Evolutionary conservation across 805 yeast species (phyloP), one percentile per base, ranked within the genome.

Genomic region (Kluyveromyces wickerhamii): DNA sequence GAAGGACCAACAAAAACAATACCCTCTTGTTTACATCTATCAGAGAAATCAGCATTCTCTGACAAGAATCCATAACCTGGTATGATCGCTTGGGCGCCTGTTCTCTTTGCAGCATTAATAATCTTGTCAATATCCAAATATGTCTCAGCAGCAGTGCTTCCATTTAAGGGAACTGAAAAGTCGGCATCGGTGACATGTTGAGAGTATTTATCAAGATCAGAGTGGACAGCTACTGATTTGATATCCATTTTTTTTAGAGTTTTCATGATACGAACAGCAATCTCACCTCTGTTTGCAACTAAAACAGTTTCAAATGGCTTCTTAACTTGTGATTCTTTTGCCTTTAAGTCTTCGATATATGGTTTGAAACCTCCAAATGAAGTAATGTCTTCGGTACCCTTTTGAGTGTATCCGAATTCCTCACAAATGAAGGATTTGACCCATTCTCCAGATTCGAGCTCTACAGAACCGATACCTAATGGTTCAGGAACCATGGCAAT

Each of bases 31-130:
- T 65, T 80, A 65, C 95, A 79, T 52, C 86, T 73, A 55, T 88
- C 96, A 30, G 96, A 83, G 54, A 89, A 89, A 38, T 85, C 96
- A 15, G 97, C 96, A 58, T 89, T 89, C 62, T 89, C 98, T 12
- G 96, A 85, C 26, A 89, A 65, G 69, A 89, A 89, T 3, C 98
- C 98, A 55, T 92, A 89, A 40, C 98, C 98, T 5, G 98, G 98
- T 44, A 92, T 82, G 44, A 89, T 87, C n/a, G 96, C 97, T 56
- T 92, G 84, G 21, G 96, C 84, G 5, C 79, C 78, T 0, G 94
- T 70, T 35, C 71, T 68, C 55, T 83, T 84, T 32, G 96, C 95
- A 7, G 95, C 96, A 23, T 69, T 67, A 28, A 89, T 69, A 41
- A 89, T 82, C 64, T 89, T 87, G 26, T 88, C 94, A 43, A 81